phyloP scores from a whole-genome alignment of 2,329 filamentous ascomycete species.

The Phaeosphaeriaceae sp. region DNA sequence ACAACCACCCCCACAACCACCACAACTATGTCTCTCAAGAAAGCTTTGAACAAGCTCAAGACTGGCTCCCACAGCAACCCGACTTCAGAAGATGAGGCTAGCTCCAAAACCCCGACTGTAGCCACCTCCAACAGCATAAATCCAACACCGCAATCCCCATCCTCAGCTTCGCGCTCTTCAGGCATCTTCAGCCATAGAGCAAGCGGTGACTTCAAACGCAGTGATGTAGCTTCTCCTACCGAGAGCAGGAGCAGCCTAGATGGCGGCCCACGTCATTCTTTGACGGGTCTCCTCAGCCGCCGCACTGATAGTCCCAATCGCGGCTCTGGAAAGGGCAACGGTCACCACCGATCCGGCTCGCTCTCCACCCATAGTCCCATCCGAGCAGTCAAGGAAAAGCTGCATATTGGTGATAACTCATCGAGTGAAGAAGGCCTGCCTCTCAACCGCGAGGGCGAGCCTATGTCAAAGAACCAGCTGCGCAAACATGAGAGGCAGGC shows the following conservation, averaged over 20 bases:
- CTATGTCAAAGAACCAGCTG: slow-evolving; percentile 57
- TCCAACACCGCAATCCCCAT: slow-evolving; percentile 20
- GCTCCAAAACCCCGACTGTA: slow-evolving; percentile 37
- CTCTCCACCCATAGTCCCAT: slow-evolving; percentile 46
- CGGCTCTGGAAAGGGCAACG: slow-evolving; percentile 20
- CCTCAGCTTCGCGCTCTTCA: slow-evolving; percentile 36
- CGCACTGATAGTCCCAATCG: slow-evolving; percentile 45
- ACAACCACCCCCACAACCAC: too few species aligned
- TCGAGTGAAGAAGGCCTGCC: slow-evolving; percentile 46
- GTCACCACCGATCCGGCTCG: slow-evolving; percentile 34
- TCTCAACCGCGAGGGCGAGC: slow-evolving; percentile 58
- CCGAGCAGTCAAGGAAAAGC: slow-evolving; percentile 49
- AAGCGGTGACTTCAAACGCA: slow-evolving; percentile 44
- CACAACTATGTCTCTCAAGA: slow-evolving; percentile 52
- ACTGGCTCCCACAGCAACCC: slow-evolving; percentile 40
- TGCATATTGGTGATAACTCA: slow-evolving; percentile 44
- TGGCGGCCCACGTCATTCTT: slow-evolving; percentile 26
- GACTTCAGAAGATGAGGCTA: slow-evolving; percentile 44
- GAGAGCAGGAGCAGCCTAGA: slow-evolving; percentile 43
- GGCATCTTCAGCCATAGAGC: slow-evolving; percentile 35
- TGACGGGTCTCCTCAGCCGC: slow-evolving; percentile 46
- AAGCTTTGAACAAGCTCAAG: slow-evolving; percentile 54
- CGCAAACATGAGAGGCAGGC: slow-evolving; percentile 56
- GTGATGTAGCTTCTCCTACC: slow-evolving; percentile 32
- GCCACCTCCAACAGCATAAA: slow-evolving; percentile 28